A percentile compares a stretch with the other conserved stretches of the same genome.
Conservation (phyloP, 345 rosid species). For the Eucalyptus viminalis region DNA sequence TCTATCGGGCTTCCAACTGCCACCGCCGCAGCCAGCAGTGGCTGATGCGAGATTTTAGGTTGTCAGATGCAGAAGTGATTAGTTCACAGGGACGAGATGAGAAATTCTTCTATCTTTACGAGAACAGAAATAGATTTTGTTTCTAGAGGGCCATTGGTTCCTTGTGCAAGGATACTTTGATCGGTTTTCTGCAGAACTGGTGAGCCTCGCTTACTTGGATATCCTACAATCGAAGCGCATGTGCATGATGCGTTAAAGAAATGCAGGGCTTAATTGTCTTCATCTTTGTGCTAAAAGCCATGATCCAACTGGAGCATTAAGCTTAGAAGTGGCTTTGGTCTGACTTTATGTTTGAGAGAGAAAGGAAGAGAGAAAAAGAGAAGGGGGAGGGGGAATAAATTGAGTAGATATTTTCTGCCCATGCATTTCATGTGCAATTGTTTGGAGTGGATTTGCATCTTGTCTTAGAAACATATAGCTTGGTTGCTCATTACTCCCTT, state of each 20-base stretch:
- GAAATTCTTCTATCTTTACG: background rate
- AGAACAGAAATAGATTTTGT: background rate
- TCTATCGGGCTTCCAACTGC: background rate
- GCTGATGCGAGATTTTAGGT: background rate
- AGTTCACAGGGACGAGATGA: background rate
- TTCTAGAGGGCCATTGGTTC: background rate
- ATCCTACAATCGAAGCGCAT: background rate
- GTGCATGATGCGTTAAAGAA: background rate
- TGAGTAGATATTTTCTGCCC: background rate
- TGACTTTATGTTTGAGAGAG: background rate
- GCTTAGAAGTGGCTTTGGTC: background rate
- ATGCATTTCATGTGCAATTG: background rate
- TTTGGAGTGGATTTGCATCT: background rate
- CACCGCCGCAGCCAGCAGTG: background rate
- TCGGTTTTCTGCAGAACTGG: background rate
- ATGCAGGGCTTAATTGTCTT: background rate
- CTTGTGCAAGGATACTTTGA: background rate
- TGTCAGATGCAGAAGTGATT: background rate
- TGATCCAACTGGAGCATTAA: background rate
- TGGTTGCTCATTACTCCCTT: background rate
- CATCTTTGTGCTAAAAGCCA: background rate
- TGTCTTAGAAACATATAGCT: background rate
- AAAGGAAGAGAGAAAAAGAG: background rate
- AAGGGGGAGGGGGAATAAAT: background rate
- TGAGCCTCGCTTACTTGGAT: background rate